These are phyloP conservation scores for Malassezia yamatoensis DNA, from an alignment of 1,284 basidiomycete species.

Conservation along the genomic window DNA sequence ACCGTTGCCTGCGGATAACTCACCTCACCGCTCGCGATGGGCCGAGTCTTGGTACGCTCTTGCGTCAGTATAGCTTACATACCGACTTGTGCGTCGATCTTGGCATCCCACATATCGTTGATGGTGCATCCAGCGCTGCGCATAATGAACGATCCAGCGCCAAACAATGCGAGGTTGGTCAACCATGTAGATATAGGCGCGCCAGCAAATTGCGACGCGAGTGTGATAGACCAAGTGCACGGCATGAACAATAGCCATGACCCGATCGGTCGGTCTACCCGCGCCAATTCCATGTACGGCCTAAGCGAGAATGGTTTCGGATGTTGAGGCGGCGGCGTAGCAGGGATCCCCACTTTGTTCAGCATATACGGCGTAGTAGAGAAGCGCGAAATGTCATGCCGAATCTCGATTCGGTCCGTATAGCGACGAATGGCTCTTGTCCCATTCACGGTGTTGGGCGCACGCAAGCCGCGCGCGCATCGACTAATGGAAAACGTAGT, in stretches of 20 bases:
- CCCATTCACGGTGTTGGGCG: too few relatives aligned
- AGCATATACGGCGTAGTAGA: not conserved
- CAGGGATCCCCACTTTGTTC: not conserved
- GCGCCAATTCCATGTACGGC: conserved; percentile 75
- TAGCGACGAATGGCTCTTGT: too few relatives aligned
- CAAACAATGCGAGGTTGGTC: conserved; percentile 62
- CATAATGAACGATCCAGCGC: conserved; percentile 84
- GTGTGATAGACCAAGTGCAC: conserved; percentile 53
- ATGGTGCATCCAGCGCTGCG: conserved; percentile 96
- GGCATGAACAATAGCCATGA: conserved; percentile 84
- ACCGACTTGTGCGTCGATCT: conserved; percentile 82
- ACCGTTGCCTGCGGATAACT: conserved; percentile 64
- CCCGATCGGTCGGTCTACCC: conserved; percentile 92
- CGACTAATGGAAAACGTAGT: too few relatives aligned
- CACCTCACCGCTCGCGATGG: conserved; percentile 73
- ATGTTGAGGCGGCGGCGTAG: not conserved
- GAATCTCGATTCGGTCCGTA: too few relatives aligned
- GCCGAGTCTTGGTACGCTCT: conserved; percentile 60
- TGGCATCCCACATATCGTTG: conserved; percentile 97
- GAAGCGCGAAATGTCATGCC: not conserved
- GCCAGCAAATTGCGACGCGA: conserved; percentile 34
- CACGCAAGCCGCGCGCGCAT: too few relatives aligned
- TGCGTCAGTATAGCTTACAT: conserved; percentile 45
- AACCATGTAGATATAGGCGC: conserved; percentile 25
- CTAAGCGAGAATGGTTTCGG: conserved; percentile 13